Percentiles rank a stretch among this genome's conserved stretches.
phyloP scores from a whole-genome alignment of 805 yeast species.

The Myxozyma kluyveri region DNA sequence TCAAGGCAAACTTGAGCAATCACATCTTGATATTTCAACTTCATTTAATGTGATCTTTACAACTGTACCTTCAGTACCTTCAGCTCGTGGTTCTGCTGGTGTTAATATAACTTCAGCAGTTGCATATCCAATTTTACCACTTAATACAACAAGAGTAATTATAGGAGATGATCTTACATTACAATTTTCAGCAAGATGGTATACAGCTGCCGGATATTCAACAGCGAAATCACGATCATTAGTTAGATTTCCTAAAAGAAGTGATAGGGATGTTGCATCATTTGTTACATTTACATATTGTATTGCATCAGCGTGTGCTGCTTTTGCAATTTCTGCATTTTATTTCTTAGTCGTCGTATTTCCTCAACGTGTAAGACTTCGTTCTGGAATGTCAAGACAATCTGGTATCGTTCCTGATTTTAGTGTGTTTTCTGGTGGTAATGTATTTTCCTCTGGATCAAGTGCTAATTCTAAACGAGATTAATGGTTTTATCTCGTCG shows the following conservation, averaged over 20 bases:
- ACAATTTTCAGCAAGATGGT: slow-evolving; percentile 60
- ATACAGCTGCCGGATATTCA: neutral
- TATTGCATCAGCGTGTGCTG: slow-evolving; percentile 26
- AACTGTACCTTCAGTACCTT: slow-evolving; percentile 29
- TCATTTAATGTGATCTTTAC: slow-evolving; percentile 54
- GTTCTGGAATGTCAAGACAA: slow-evolving; percentile 15
- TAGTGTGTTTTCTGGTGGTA: slow-evolving; percentile 14
- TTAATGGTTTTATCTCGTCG: too few relatives aligned
- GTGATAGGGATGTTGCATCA: slow-evolving; percentile 16
- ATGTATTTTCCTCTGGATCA: neutral
- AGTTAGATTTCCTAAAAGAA: slow-evolving; percentile 18
- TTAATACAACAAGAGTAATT: slow-evolving; percentile 47
- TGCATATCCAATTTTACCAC: slow-evolving; percentile 21
- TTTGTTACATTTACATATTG: slow-evolving; percentile 29
- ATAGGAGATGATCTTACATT: slow-evolving; percentile 65
- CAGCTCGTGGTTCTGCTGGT: slow-evolving; percentile 33
- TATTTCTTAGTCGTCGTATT: slow-evolving; percentile 29
- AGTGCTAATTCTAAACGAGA: slow-evolving; percentile 16
- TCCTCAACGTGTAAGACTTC: slow-evolving; percentile 28
- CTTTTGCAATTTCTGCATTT: slow-evolving; percentile 24
- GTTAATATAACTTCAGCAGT: slow-evolving; percentile 35
- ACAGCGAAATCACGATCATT: slow-evolving; percentile 2
- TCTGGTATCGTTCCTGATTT: slow-evolving; percentile 25
- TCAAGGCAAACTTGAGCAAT: slow-evolving; percentile 63
- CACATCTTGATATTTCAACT: slow-evolving; percentile 66